These are phyloP conservation scores for Penicillium arizonense DNA, from an alignment of 495 filamentous ascomycete genomes.

Conservation along the genomic window DNA sequence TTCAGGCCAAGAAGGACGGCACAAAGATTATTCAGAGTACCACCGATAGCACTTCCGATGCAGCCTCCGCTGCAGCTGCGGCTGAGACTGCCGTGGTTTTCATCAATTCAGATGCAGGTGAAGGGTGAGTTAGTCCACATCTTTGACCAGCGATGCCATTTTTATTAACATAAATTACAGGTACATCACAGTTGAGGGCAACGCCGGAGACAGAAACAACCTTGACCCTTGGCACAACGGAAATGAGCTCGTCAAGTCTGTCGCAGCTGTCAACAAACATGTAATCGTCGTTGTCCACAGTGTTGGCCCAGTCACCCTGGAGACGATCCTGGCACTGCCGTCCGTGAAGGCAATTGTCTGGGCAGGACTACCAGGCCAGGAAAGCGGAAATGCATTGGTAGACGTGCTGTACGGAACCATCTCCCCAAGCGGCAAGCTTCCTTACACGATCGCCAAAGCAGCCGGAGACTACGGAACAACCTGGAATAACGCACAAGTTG, in stretches of 20 bases:
- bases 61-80: conserved; percentile 45
- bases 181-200: conserved; percentile 59
- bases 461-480: conserved; percentile 62
- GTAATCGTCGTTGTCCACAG: conserved; percentile 77
- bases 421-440: conserved; percentile 62
- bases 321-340: conserved; percentile 51
- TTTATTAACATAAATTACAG: conserved; percentile 13
- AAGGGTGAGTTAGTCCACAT: conserved; percentile 46
- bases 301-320: conserved; percentile 52
- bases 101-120: conserved; percentile 64
- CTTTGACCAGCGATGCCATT: background rate
- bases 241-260: conserved; percentile 23
- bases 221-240: conserved; percentile 37
- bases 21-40: conserved; percentile 43
- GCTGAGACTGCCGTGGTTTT: conserved; percentile 64
- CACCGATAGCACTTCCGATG: conserved; percentile 49
- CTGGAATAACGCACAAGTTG: conserved; percentile 51
- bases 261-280: conserved; percentile 66
- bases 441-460: conserved; percentile 68
- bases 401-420: conserved; percentile 59
- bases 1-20: conserved; percentile 42
- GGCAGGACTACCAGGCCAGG: conserved; percentile 58
- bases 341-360: conserved; percentile 58
- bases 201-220: conserved; percentile 58
- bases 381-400: conserved; percentile 55